Evolutionary conservation across 495 filamentous ascomycete genomes (phyloP).

Genomic region (Patellaria atrata): DNA sequence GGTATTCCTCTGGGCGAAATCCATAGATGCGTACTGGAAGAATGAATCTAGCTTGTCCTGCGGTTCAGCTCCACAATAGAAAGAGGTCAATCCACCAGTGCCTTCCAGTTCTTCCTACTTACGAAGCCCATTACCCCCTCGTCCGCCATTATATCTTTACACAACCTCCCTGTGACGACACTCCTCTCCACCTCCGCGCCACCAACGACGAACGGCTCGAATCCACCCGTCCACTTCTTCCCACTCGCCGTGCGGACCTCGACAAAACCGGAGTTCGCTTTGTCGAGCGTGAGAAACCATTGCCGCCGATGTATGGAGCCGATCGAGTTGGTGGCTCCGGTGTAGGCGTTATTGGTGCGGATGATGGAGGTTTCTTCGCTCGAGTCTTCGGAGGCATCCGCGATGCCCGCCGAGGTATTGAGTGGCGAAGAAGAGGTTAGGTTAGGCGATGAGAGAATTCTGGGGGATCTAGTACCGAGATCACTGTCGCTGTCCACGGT

Average conservation of each 20-base stretch:
- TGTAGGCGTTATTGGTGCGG: conserved; percentile 48
- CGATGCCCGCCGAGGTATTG: conserved; percentile 2
- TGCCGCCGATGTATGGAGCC: conserved; percentile 48
- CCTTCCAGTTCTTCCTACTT: conserved; percentile 44
- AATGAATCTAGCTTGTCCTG: too few relatives aligned
- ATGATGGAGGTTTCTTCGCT: conserved; percentile 34
- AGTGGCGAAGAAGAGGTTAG: neutral
- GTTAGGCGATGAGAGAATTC: conserved; percentile 2
- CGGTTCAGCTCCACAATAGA: too few relatives aligned
- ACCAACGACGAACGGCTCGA: conserved; percentile 43
- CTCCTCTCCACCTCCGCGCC: conserved; percentile 45
- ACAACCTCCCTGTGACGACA: conserved; percentile 45
- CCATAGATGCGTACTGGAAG: too few relatives aligned
- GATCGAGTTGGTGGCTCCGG: conserved; percentile 45
- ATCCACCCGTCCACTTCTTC: conserved; percentile 23
- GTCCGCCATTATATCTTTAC: conserved; percentile 41
- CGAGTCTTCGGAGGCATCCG: conserved; percentile 1
- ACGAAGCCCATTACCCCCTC: conserved; percentile 42
- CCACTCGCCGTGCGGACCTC: conserved; percentile 14
- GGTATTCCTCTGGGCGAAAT: too few relatives aligned
- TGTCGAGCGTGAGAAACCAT: conserved; percentile 48
- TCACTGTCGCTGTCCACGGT: too few relatives aligned
- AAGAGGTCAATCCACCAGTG: too few relatives aligned
- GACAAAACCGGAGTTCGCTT: conserved; percentile 38
- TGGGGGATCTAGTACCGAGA: neutral